A percentile compares a stretch with the other conserved stretches of the same genome.
Conservation (phyloP, 2,329 filamentous ascomycete genomes). For the Xylariaceae sp. region DNA sequence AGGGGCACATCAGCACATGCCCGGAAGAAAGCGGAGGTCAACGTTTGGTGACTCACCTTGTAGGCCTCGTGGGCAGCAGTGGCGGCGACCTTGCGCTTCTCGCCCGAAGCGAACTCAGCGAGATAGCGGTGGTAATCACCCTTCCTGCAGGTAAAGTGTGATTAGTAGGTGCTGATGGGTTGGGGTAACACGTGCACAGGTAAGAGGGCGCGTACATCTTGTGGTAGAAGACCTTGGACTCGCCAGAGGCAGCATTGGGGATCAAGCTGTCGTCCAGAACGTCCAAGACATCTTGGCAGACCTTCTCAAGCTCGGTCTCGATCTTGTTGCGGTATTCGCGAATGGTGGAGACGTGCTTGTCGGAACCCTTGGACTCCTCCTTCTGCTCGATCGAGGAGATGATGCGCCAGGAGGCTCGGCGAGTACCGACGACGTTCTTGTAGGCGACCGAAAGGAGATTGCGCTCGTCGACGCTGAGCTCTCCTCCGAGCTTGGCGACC, state of each 20-base stretch:
- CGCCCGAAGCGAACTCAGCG: constrained; percentile 86
- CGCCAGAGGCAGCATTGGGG: constrained; percentile 90
- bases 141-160: constrained; percentile 60
- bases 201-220: constrained; percentile 74
- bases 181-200: constrained; percentile 3
- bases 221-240: constrained; percentile 99
- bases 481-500: constrained; percentile 82
- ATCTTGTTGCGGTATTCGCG: constrained; percentile 98
- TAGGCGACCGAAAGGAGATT: constrained; percentile 98
- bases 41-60: constrained; percentile 63
- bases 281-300: constrained; percentile 96
- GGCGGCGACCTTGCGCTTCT: constrained; percentile 86
- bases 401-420: constrained; percentile 98
- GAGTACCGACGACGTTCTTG: constrained; percentile 99
- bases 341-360: constrained; percentile 91
- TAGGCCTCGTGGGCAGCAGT: constrained; percentile 90
- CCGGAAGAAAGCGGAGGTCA: neutral
- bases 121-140: constrained; percentile 96
- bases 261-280: constrained; percentile 92
- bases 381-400: constrained; percentile 99
- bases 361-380: constrained; percentile 97
- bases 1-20: constrained; percentile 16
- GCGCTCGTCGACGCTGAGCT: constrained; percentile 92
- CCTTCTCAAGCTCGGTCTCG: constrained; percentile 92
- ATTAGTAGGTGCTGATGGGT: constrained; percentile 13